phyloP scores from a whole-genome alignment of 176 grass and related monocot genomes.

The Poa pratensis region DNA sequence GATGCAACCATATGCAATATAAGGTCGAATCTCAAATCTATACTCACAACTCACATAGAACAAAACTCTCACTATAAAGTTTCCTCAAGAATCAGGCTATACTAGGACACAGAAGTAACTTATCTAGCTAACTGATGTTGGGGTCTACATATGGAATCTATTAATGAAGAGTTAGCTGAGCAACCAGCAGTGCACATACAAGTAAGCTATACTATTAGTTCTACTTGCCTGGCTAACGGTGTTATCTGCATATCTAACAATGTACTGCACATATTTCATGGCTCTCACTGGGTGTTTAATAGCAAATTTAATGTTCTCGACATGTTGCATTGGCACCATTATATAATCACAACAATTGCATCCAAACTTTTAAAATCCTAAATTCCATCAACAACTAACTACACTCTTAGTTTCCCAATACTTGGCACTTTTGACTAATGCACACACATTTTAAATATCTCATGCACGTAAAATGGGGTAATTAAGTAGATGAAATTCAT shows the following conservation, averaged over 20 bases:
- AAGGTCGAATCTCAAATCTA: not conserved
- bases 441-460: not conserved
- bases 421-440: constrained; percentile 20
- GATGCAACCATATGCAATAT: constrained; percentile 12
- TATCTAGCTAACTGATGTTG: constrained; percentile 7
- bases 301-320: not conserved
- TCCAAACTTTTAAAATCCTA: not conserved
- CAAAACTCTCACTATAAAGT: constrained; percentile 20
- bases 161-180: constrained; percentile 16
- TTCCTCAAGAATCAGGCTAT: constrained; percentile 34
- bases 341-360: not conserved
- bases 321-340: constrained; percentile 19
- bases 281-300: not conserved
- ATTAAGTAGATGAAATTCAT: constrained; percentile 4
- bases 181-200: not conserved
- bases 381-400: constrained; percentile 8
- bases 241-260: not conserved
- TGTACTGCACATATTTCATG: not conserved
- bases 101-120: not conserved
- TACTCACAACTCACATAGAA: not conserved
- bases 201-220: constrained; percentile 19
- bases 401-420: not conserved
- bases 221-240: not conserved
- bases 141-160: constrained; percentile 13
- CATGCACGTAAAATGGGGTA: not conserved